Base-by-base conservation (phyloP, 1,139 yeast species). In the Debaryomyces fabryi region DNA sequence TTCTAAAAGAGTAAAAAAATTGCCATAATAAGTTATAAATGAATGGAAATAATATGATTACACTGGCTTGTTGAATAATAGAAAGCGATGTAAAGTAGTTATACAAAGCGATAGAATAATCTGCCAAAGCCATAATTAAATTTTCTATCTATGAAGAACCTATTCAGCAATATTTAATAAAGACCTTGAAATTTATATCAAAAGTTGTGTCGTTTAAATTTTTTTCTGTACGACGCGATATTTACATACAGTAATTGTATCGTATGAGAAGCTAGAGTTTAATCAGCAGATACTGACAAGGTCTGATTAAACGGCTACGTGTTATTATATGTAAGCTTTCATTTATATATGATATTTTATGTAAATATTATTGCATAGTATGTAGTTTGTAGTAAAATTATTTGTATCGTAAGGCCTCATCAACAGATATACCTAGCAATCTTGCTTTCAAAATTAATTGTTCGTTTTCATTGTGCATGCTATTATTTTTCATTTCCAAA, bases 21-120 rank as follows among this genome's bases (percentile, higher is more conserved):
- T 91, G 97, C 83, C 86, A 83, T 27, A 79, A 62, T 37, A 87
- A 69, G 59, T 86, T 86, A 70, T 84, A 81, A 23, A 85, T 59
- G 58, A 81, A 78, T 10, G 85, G 85, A 45, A 82, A 54, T 6
- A 72, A 51, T 16, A 72, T 49, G n/a, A 76, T 46, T 3, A 82
- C 46, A 4, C 71, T 59, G 29, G 74, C 47, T 58, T 77, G 78
- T 54, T 68, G 70, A 29, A 58, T 50, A 7, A 66, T 50, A 15
- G 66, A 54, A 42, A 74, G 67, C 29, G 63, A 57, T 32, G 53
- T 52, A 56, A 70, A 69, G 49, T 47, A 52, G 45, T 54, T 58
- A 49, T 62, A 60, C 41, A 56, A 16, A 12, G 29, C 33, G 16
- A 16, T 25, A 21, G 40, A 29, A 21, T 30, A 39, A 15, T 39